phyloP scores from a whole-genome alignment of 345 rosid genomes.

The Camelina sativa region DNA sequence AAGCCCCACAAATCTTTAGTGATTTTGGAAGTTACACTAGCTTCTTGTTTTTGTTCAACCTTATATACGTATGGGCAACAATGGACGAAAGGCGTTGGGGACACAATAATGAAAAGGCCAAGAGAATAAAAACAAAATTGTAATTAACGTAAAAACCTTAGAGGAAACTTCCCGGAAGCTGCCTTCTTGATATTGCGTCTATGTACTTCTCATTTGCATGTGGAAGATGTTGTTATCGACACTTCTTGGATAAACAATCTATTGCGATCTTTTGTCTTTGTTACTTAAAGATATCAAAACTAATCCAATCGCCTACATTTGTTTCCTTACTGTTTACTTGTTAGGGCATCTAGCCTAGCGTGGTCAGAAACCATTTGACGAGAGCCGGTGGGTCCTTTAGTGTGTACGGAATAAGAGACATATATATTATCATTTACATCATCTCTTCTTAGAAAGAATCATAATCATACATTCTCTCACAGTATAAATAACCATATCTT shows the following conservation, averaged over 20 bases:
- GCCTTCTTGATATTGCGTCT: constrained; percentile 36
- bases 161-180: constrained; percentile 44
- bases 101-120: constrained; percentile 30
- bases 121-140: background rate
- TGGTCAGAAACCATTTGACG: too few relatives aligned
- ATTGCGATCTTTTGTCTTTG: background rate
- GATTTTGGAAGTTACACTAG: constrained; percentile 31
- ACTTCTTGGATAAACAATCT: constrained; percentile 9
- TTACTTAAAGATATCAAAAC: background rate
- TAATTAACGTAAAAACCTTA: background rate
- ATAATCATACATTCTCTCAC: too few relatives aligned
- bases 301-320: background rate
- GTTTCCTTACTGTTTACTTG: background rate
- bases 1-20: constrained; percentile 36
- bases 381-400: too few relatives aligned
- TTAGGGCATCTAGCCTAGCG: background rate
- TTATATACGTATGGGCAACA: constrained; percentile 30
- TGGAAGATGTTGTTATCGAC: constrained; percentile 32
- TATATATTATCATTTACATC: too few relatives aligned
- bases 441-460: too few relatives aligned
- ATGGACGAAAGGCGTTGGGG: constrained; percentile 8
- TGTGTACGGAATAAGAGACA: too few relatives aligned
- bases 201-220: constrained; percentile 39
- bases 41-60: constrained; percentile 25
- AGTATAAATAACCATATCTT: too few relatives aligned